A percentile compares a stretch with the other conserved stretches of the same genome.
Evolutionary conservation across 495 filamentous ascomycete species (phyloP).

Genomic region (Xylaria nigripes): DNA sequence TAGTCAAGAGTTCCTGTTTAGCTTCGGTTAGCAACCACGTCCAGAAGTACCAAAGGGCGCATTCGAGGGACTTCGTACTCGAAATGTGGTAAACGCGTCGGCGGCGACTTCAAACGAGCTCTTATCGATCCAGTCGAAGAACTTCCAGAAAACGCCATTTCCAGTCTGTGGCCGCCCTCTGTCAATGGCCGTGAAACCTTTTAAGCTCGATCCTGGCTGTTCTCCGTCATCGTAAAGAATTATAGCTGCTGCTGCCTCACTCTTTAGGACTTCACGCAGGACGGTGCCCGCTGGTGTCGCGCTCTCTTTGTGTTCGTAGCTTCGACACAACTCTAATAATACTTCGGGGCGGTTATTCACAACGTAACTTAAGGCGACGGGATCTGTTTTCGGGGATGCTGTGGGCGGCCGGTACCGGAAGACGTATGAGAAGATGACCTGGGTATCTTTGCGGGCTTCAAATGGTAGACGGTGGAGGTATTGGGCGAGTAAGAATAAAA

Average conservation of each 20-base stretch:
- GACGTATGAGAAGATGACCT: constrained; percentile 82
- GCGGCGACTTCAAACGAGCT: constrained; percentile 94
- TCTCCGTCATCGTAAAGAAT: constrained; percentile 85
- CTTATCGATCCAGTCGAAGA: constrained; percentile 94
- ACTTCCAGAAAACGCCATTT: constrained; percentile 88
- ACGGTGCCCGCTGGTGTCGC: constrained; percentile 89
- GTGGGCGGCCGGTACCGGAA: constrained; percentile 68
- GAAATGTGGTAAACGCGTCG: constrained; percentile 94
- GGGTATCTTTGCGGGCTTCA: constrained; percentile 84
- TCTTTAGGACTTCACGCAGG: constrained; percentile 84
- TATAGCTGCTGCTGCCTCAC: constrained; percentile 77
- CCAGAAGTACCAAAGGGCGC: neutral
- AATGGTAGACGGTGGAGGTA: constrained; percentile 80
- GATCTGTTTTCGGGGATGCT: constrained; percentile 52
- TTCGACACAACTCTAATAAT: constrained; percentile 76
- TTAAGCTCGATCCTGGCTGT: constrained; percentile 41
- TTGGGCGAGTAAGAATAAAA: constrained; percentile 72
- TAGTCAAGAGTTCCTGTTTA: constrained; percentile 78
- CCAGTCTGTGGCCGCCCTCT: constrained; percentile 59
- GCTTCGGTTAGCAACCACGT: neutral
- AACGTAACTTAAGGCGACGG: constrained; percentile 76
- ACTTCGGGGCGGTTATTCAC: constrained; percentile 79
- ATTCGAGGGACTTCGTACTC: constrained; percentile 46
- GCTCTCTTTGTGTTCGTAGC: constrained; percentile 84
- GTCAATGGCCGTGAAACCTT: constrained; percentile 59